phyloP scores from a whole-genome alignment of 768 basidiomycete genomes.

The Podaxis carcinomalis region DNA sequence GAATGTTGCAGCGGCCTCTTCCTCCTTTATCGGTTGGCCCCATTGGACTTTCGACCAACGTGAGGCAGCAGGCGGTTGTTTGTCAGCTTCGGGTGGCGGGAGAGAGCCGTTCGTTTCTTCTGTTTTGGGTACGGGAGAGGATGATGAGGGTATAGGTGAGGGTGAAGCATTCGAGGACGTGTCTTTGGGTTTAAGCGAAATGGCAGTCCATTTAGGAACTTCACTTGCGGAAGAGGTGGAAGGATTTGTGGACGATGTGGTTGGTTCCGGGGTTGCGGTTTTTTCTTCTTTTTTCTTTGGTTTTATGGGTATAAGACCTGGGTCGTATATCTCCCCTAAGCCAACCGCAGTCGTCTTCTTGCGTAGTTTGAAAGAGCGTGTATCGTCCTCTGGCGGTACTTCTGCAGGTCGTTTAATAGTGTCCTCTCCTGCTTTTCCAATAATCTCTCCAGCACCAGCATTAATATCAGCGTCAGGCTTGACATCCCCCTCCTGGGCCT shows the following conservation, averaged over 20 bases:
- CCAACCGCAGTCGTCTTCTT: constrained; percentile 58
- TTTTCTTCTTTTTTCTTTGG: constrained; percentile 52
- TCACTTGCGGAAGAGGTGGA: neutral
- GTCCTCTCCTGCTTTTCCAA: neutral
- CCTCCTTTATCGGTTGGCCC: constrained; percentile 19
- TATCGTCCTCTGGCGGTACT: constrained; percentile 45
- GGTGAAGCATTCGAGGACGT: constrained; percentile 2
- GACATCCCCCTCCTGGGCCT: constrained; percentile 20
- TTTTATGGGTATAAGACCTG: constrained; percentile 63
- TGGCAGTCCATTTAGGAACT: constrained; percentile 20
- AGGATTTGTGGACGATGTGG: constrained; percentile 10
- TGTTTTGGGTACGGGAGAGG: neutral
- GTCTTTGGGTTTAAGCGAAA: constrained; percentile 19
- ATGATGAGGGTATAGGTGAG: neutral
- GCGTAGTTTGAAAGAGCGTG: constrained; percentile 61
- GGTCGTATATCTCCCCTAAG: constrained; percentile 81
- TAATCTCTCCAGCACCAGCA: neutral
- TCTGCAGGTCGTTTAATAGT: constrained; percentile 14
- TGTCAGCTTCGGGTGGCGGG: neutral
- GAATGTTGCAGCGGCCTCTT: constrained; percentile 2
- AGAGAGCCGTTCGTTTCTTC: constrained; percentile 1
- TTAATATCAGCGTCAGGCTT: constrained; percentile 36
- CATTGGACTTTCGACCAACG: constrained; percentile 32
- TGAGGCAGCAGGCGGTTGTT: constrained; percentile 11
- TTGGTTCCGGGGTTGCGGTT: constrained; percentile 9